Evolutionary conservation across 202 grass and related monocot genomes (phyloP).

Genomic region (Carex arenaria): DNA sequence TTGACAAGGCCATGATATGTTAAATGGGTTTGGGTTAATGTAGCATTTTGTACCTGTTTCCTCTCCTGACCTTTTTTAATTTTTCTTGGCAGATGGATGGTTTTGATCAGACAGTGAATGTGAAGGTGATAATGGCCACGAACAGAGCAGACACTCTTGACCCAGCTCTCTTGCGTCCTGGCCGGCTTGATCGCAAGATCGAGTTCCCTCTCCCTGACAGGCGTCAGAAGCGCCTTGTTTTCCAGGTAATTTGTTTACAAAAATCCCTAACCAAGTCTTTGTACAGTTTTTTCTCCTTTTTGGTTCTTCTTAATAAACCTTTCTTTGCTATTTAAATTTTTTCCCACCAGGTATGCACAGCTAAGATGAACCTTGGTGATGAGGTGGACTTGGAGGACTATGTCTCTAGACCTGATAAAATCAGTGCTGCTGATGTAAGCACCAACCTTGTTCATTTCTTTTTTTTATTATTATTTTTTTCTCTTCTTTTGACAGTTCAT

Average conservation of each 20-base stretch:
- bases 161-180: slow-evolving; percentile 84
- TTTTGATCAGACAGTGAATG: slow-evolving; percentile 92
- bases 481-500: background rate
- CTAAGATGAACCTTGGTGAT: slow-evolving; percentile 97
- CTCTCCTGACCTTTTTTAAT: background rate
- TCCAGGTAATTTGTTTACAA: slow-evolving; percentile 56
- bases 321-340: background rate
- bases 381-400: slow-evolving; percentile 96
- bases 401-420: slow-evolving; percentile 94
- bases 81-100: slow-evolving; percentile 76
- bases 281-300: background rate
- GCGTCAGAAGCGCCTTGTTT: slow-evolving; percentile 85
- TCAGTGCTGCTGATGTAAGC: slow-evolving; percentile 92
- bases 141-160: slow-evolving; percentile 86
- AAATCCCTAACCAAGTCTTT: background rate
- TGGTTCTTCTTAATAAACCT: background rate
- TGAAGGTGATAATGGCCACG: slow-evolving; percentile 97
- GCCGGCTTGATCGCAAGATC: slow-evolving; percentile 84
- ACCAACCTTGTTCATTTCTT: slow-evolving; percentile 1
- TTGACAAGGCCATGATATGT: background rate
- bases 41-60: background rate
- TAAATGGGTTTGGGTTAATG: background rate
- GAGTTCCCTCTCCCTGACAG: slow-evolving; percentile 90
- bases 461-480: background rate
- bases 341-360: slow-evolving; percentile 68